Conservation (phyloP, 768 basidiomycete genomes). For the Lyophyllum atratum region DNA sequence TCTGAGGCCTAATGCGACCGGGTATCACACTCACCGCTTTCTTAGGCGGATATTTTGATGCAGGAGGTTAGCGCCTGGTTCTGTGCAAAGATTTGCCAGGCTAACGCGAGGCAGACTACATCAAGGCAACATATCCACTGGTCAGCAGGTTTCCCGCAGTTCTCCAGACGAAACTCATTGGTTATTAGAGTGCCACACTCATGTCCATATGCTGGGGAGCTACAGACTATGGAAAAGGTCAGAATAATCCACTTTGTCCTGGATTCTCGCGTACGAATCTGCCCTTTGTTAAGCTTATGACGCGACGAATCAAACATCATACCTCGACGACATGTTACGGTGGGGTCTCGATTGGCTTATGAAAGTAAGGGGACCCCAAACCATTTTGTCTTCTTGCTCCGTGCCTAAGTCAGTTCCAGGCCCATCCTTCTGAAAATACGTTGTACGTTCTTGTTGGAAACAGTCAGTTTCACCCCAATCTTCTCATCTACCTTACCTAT, state of each 20-base stretch:
- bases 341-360: constrained; percentile 95
- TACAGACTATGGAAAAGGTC: constrained; percentile 79
- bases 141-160: constrained; percentile 39
- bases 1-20: background rate
- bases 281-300: constrained; percentile 63
- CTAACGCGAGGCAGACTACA: constrained; percentile 59
- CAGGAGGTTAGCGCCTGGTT: constrained; percentile 62
- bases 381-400: background rate
- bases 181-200: constrained; percentile 68
- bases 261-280: background rate
- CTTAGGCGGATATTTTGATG: constrained; percentile 83
- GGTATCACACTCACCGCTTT: background rate
- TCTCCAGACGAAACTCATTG: constrained; percentile 6
- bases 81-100: constrained; percentile 3
- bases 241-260: constrained; percentile 1
- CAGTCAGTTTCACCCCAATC: constrained; percentile 36
- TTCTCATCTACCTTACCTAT: constrained; percentile 2
- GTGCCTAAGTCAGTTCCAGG: constrained; percentile 44
- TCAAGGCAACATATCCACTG: constrained; percentile 86
- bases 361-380: constrained; percentile 51
- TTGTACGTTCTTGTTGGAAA: constrained; percentile 80
- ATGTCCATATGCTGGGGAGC: constrained; percentile 93
- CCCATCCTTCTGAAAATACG: constrained; percentile 72
- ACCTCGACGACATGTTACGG: constrained; percentile 88
- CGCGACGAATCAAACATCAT: constrained; percentile 81